A percentile compares a stretch with the other conserved stretches of the same genome.
Evolutionary conservation across 1,284 basidiomycete genomes (phyloP).

Genomic region (Lentinula novae-zelandiae): DNA sequence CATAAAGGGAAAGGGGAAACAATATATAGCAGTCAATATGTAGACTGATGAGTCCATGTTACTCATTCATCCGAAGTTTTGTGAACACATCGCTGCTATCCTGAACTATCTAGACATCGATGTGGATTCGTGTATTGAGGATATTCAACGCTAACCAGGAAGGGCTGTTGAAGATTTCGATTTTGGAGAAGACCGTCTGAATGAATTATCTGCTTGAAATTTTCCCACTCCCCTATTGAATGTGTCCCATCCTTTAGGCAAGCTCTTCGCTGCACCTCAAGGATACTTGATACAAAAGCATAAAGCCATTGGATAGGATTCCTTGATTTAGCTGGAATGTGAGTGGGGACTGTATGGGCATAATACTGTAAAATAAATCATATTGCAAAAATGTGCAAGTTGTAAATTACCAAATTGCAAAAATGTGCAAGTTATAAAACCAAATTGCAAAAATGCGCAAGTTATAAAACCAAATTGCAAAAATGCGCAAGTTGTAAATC

Average conservation of each 20-base stretch:
- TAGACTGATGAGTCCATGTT: background rate
- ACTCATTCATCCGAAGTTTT: background rate
- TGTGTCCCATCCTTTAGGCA: constrained; percentile 7
- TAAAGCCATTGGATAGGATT: constrained; percentile 9
- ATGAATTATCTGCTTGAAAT: constrained; percentile 12
- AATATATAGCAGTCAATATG: too few relatives aligned
- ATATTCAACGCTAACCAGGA: background rate
- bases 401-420: too few relatives aligned
- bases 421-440: too few relatives aligned
- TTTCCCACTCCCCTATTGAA: constrained; percentile 17
- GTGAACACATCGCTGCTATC: constrained; percentile 15
- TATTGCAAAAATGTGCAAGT: too few relatives aligned
- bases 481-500: too few relatives aligned
- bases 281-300: constrained; percentile 2
- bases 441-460: too few relatives aligned
- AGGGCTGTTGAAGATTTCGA: constrained; percentile 12
- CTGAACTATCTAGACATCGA: constrained; percentile 14
- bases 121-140: background rate
- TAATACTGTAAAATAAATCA: too few relatives aligned
- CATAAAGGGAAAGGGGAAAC: too few relatives aligned
- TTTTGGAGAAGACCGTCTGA: constrained; percentile 14
- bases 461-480: too few relatives aligned
- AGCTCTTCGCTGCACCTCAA: constrained; percentile 6
- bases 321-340: constrained; percentile 13
- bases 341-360: too few relatives aligned